Percentiles rank a stretch among this genome's conserved stretches.
These are phyloP conservation scores for Talaromyces sp. DNA, from an alignment of 2,329 filamentous ascomycete species.

Conservation along the genomic window DNA sequence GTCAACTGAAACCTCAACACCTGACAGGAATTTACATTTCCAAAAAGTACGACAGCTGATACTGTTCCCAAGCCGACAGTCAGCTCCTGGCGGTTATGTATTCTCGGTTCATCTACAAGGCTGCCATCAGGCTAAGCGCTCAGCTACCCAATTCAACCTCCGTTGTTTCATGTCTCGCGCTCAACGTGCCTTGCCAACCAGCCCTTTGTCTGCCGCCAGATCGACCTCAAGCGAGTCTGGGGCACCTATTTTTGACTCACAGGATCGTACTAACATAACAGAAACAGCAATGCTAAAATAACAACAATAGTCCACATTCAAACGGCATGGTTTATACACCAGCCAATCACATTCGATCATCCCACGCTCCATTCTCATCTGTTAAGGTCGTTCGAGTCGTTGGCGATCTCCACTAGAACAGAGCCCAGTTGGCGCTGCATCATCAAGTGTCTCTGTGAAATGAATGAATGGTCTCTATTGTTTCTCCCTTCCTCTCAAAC, in stretches of 20 bases:
- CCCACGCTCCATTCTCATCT: neutral
- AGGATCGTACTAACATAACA: neutral
- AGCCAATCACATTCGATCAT: neutral
- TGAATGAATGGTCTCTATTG: conserved; percentile 19
- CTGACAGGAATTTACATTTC: neutral
- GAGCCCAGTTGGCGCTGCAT: neutral
- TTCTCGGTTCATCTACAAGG: neutral
- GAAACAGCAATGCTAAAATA: conserved; percentile 1
- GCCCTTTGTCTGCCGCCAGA: conserved; percentile 3
- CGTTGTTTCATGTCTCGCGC: conserved; percentile 14
- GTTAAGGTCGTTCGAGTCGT: neutral
- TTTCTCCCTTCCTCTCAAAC: neutral
- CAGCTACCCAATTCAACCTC: neutral
- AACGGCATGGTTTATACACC: neutral
- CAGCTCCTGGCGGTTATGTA: conserved; percentile 11
- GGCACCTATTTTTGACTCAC: conserved; percentile 3
- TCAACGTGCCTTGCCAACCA: conserved; percentile 14
- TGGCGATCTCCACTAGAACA: neutral
- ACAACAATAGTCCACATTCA: conserved; percentile 5
- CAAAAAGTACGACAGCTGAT: neutral
- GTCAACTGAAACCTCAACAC: neutral
- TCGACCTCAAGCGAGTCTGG: neutral
- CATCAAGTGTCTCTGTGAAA: conserved; percentile 8
- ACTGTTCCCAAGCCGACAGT: neutral
- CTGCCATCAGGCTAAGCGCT: conserved; percentile 1